Percentiles rank a stretch among this genome's conserved stretches.
Conservation (phyloP, 352 stramenopile species). For the Pythium angustatum region DNA sequence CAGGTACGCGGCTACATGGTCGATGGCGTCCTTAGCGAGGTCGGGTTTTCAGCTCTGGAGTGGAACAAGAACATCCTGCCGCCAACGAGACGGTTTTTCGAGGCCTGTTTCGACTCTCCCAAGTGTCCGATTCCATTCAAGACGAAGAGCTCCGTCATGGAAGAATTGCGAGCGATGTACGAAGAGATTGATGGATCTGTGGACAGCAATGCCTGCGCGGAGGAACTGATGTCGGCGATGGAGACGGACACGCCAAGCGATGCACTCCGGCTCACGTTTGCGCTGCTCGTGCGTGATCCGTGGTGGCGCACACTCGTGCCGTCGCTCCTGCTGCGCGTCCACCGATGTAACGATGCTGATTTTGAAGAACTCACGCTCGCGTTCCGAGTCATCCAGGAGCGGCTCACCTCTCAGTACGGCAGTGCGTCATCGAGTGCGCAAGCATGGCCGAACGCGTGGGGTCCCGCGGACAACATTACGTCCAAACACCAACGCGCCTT, state of each 20-base stretch:
- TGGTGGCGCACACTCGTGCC: constrained; percentile 26
- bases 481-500: background rate
- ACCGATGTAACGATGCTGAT: constrained; percentile 33
- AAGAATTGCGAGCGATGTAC: constrained; percentile 35
- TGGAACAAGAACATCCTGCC: constrained; percentile 38
- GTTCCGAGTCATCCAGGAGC: constrained; percentile 18
- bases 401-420: constrained; percentile 4
- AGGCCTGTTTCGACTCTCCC: constrained; percentile 20
- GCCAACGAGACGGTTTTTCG: constrained; percentile 26
- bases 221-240: constrained; percentile 10
- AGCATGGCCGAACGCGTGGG: background rate
- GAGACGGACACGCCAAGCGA: constrained; percentile 16
- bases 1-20: constrained; percentile 49
- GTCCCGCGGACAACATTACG: background rate
- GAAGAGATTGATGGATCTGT: constrained; percentile 34
- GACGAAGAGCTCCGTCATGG: constrained; percentile 24
- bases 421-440: background rate
- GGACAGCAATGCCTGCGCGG: constrained; percentile 25
- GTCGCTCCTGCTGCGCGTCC: constrained; percentile 32
- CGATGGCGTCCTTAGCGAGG: constrained; percentile 36
- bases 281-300: constrained; percentile 32
- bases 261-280: constrained; percentile 33
- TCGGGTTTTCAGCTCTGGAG: constrained; percentile 28
- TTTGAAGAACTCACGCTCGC: constrained; percentile 32
- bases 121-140: constrained; percentile 32